Evolutionary conservation across 345 rosid species (phyloP), one percentile per base, ranked within the genome.

Genomic region (Durio zibethinus): DNA sequence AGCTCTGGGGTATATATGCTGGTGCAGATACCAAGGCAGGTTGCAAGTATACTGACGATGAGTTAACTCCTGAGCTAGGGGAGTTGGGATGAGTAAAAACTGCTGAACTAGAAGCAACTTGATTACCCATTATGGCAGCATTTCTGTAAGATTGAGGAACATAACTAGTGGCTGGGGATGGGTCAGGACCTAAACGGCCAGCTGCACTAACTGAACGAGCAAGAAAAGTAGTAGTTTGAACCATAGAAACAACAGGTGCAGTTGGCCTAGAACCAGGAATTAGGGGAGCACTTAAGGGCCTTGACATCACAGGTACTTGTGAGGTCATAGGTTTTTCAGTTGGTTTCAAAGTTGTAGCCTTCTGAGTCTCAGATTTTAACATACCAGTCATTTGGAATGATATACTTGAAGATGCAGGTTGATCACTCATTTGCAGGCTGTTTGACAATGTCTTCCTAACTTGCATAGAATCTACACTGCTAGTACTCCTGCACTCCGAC

Each of bases 201-300:
- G 91, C 86, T 76, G 97, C 97, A 89, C 97, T 93, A 47, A 87
- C 88, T 25, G 98, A 90, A 47, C 96, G 93, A 52, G 96, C 84
- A 70, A 96, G 94, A 33, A 78, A 79, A 21, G 97, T 87, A 14
- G 89, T 57, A 20, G 93, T 71, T 74, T 89, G 94, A 82, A 86
- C 89, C 83, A 85, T 27, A 69, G 98, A 85, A 64, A 83, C 83
- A 43, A 81, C 83, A 74, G 93, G 89, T 67, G 89, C 76, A 50
- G 88, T 75, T 54, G 88, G 88, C 76, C 88, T 81, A 43, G 79
- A 85, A 75, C 80, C 91, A 71, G 93, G 97, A 64, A 85, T 83
- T 59, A 93, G 74, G 50, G 99, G 97, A 79, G 97, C 94, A 86
- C 97, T 93, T 54, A 94, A 91, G 56, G 98, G 97, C 89, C 99